A percentile compares a stretch with the other conserved stretches of the same genome.
These are phyloP conservation scores for Panicum virgatum DNA, from an alignment of 202 grass and related monocot genomes.

Conservation along the genomic window DNA sequence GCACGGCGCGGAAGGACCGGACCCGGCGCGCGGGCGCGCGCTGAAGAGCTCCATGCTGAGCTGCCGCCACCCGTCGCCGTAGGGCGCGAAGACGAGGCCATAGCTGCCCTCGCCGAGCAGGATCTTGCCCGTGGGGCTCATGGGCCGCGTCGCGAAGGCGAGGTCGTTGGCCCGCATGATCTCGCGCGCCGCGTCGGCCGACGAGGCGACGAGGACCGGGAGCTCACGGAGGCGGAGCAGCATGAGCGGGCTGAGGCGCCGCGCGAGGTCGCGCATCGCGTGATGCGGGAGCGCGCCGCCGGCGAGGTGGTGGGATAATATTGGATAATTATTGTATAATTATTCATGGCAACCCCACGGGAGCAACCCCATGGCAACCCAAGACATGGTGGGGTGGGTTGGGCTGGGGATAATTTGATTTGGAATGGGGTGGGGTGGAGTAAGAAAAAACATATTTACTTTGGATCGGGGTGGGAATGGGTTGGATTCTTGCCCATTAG, in stretches of 20 bases:
- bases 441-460: too few relatives aligned
- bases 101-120: neutral
- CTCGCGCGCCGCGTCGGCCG: neutral
- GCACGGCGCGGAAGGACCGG: neutral
- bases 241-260: neutral
- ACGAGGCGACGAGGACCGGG: neutral
- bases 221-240: slow-evolving; percentile 11
- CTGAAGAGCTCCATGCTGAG: neutral
- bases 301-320: slow-evolving; percentile 20
- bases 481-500: too few relatives aligned
- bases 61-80: slow-evolving; percentile 21
- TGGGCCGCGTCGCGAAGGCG: neutral
- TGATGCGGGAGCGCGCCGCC: neutral
- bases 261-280: slow-evolving; percentile 2
- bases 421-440: too few relatives aligned
- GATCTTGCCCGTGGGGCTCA: neutral
- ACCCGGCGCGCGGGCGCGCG: slow-evolving; percentile 14
- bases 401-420: too few relatives aligned
- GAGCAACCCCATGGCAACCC: too few relatives aligned
- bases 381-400: too few relatives aligned
- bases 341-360: too few relatives aligned
- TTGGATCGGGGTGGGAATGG: too few relatives aligned
- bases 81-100: slow-evolving; percentile 1
- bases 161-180: slow-evolving; percentile 3
- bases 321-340: too few relatives aligned